Evolutionary conservation across 2,329 filamentous ascomycete species (phyloP).

Genomic region (Fusarium nanum): DNA sequence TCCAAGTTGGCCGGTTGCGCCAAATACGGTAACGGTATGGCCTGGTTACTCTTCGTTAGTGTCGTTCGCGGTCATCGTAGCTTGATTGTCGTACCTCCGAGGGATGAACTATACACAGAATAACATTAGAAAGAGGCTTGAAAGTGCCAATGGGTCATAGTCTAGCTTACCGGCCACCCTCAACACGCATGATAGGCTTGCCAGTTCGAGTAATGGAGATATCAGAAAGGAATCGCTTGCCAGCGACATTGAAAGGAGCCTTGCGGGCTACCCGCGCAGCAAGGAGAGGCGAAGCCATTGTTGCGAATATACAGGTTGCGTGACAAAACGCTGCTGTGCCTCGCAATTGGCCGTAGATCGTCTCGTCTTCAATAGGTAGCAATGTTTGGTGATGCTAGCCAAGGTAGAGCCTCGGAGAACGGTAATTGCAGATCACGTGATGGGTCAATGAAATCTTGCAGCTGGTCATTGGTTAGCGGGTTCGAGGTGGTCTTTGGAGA

Average conservation of each 20-base stretch:
- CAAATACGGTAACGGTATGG: conserved; percentile 97
- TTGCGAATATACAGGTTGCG: conserved; percentile 49
- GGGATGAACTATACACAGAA: conserved; percentile 73
- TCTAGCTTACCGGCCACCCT: conserved; percentile 83
- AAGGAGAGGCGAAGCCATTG: conserved; percentile 68
- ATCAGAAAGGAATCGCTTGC: conserved; percentile 75
- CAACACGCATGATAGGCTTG: conserved; percentile 89
- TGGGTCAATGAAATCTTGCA: conserved; percentile 38
- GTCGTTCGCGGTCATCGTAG: conserved; percentile 22
- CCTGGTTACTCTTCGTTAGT: conserved; percentile 64
- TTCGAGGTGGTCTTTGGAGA: not conserved
- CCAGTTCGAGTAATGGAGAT: conserved; percentile 94
- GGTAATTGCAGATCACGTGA: conserved; percentile 46
- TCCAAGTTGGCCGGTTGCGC: conserved; percentile 93
- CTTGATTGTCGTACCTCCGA: conserved; percentile 75
- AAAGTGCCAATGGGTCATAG: conserved; percentile 39
- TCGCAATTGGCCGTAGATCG: conserved; percentile 49
- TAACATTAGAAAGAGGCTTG: conserved; percentile 44
- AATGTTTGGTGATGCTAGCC: conserved; percentile 44
- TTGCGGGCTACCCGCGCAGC: conserved; percentile 65
- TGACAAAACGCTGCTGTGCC: conserved; percentile 48
- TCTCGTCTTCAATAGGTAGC: conserved; percentile 37
- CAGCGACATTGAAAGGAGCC: conserved; percentile 59
- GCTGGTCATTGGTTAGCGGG: conserved; percentile 27
- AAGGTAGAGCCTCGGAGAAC: conserved; percentile 42